These are phyloP conservation scores for Melocanna baccifera DNA, from an alignment of 176 grass and related monocot genomes.

Conservation along the genomic window DNA sequence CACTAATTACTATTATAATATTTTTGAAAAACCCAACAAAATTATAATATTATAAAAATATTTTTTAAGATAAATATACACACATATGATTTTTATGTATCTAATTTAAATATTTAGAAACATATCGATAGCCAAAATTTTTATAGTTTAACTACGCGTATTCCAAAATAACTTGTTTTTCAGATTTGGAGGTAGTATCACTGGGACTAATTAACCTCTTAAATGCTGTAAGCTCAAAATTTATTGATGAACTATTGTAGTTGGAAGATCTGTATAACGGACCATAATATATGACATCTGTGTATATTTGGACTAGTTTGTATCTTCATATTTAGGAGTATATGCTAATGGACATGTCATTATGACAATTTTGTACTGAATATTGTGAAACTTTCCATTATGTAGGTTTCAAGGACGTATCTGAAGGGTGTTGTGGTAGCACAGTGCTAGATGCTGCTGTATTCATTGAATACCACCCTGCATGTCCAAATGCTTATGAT, in stretches of 20 bases:
- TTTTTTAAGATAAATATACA: too few relatives aligned
- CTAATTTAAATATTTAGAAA: too few relatives aligned
- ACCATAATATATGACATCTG: not conserved
- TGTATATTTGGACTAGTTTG: not conserved
- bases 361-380: not conserved
- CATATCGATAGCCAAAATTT: too few relatives aligned
- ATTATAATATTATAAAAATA: too few relatives aligned
- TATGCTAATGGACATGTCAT: not conserved
- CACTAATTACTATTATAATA: too few relatives aligned
- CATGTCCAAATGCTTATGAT: conserved; percentile 36
- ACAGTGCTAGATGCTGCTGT: conserved; percentile 15
- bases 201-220: not conserved
- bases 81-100: too few relatives aligned
- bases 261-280: not conserved
- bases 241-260: not conserved
- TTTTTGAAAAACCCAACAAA: too few relatives aligned
- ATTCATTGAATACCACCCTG: conserved; percentile 39
- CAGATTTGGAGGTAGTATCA: too few relatives aligned
- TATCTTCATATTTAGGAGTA: not conserved
- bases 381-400: not conserved
- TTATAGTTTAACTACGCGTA: too few relatives aligned
- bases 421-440: conserved; percentile 28
- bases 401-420: conserved; percentile 39
- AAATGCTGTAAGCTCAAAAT: not conserved
- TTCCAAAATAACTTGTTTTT: too few relatives aligned